Percentiles rank a stretch among this genome's conserved stretches.
These are phyloP conservation scores for Apiospora marii DNA, from an alignment of 2,329 filamentous ascomycete species.

Conservation along the genomic window DNA sequence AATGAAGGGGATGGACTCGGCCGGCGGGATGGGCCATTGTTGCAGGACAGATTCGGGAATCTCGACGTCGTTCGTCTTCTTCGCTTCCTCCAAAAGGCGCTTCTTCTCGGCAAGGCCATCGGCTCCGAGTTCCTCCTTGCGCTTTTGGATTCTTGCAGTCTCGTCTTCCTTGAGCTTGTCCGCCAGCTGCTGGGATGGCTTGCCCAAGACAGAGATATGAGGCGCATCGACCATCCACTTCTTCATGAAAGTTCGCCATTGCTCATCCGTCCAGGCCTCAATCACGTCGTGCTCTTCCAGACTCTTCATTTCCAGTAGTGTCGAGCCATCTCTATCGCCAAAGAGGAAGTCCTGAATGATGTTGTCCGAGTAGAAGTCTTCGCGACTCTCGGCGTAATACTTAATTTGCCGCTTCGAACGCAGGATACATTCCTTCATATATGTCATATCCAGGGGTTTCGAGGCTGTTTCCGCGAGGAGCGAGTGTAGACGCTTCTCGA, in stretches of 20 bases:
- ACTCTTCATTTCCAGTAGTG: constrained; percentile 65
- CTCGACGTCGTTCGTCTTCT: constrained; percentile 85
- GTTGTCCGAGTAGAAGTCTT: constrained; percentile 81
- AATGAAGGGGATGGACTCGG: constrained; percentile 95
- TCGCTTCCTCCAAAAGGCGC: constrained; percentile 81
- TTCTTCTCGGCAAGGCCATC: constrained; percentile 80
- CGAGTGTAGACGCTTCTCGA: constrained; percentile 85
- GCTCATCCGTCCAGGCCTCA: constrained; percentile 79
- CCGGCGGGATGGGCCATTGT: constrained; percentile 81
- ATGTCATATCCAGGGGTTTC: constrained; percentile 86
- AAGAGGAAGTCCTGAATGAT: constrained; percentile 95
- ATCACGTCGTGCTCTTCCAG: constrained; percentile 72
- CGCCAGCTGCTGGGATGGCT: constrained; percentile 81
- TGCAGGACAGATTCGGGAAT: constrained; percentile 86
- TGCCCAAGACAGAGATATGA: constrained; percentile 87
- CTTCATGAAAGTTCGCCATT: constrained; percentile 84
- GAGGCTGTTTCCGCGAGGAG: constrained; percentile 82
- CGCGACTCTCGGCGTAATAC: constrained; percentile 82
- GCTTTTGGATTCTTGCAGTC: constrained; percentile 76
- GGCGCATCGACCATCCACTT: constrained; percentile 87
- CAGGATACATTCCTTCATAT: constrained; percentile 86
- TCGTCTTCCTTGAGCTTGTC: constrained; percentile 85
- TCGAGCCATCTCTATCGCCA: constrained; percentile 83
- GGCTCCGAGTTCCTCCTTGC: constrained; percentile 81
- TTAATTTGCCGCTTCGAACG: constrained; percentile 84